Evolutionary conservation across 805 yeast genomes (phyloP).

Genomic region (Monosporozyma servazzii): DNA sequence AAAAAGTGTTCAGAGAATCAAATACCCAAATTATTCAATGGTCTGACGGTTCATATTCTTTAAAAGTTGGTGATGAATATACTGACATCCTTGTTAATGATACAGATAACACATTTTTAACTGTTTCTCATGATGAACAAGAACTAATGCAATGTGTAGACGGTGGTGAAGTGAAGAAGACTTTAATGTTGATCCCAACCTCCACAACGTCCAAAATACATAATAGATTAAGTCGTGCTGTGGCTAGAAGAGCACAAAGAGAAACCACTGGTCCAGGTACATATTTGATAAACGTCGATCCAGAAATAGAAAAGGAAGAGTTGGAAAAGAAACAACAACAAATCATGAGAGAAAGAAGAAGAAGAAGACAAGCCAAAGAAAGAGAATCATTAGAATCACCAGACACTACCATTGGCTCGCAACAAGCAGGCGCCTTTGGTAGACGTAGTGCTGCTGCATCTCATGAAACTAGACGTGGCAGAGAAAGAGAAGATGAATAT

Average conservation of each 20-base stretch:
- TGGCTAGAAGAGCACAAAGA: constrained; percentile 33
- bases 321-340: constrained; percentile 60
- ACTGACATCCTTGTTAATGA: constrained; percentile 68
- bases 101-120: constrained; percentile 61
- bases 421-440: constrained; percentile 16
- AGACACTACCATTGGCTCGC: constrained; percentile 23
- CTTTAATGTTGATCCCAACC: constrained; percentile 75
- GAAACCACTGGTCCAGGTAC: constrained; percentile 32
- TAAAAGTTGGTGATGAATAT: constrained; percentile 79
- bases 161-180: constrained; percentile 52
- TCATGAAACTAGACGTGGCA: constrained; percentile 6
- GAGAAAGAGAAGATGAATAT: constrained; percentile 21
- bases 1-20: constrained; percentile 66
- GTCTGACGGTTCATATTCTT: constrained; percentile 85
- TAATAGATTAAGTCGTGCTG: constrained; percentile 63
- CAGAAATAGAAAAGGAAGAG: constrained; percentile 55
- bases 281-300: constrained; percentile 45
- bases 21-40: constrained; percentile 87
- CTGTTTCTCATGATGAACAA: constrained; percentile 59
- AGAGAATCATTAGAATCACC: constrained; percentile 45
- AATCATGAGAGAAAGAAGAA: constrained; percentile 55
- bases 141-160: constrained; percentile 56
- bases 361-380: constrained; percentile 47
- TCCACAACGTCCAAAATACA: constrained; percentile 85
- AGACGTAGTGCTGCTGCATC: constrained; percentile 6